Evolutionary conservation across 768 basidiomycete genomes (phyloP).

Genomic region (Pulveroboletus sp.): DNA sequence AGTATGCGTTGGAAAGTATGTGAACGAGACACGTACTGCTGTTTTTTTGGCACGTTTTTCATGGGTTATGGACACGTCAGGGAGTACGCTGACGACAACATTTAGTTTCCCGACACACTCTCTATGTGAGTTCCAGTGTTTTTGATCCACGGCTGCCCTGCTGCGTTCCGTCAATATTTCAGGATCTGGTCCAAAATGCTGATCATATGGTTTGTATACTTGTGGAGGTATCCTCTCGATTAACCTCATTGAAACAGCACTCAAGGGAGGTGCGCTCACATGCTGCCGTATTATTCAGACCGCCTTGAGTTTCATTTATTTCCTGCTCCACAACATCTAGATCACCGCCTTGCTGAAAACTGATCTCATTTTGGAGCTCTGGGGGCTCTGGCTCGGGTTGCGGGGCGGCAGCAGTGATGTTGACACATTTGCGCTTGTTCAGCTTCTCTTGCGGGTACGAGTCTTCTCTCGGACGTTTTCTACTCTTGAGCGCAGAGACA

Average conservation of each 20-base stretch:
- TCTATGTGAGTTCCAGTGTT: constrained; percentile 51
- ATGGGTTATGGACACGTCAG: constrained; percentile 36
- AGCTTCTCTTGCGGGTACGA: constrained; percentile 48
- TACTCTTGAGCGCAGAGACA: constrained; percentile 73
- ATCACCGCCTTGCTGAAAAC: constrained; percentile 18
- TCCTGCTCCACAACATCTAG: constrained; percentile 27
- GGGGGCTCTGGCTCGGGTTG: constrained; percentile 8
- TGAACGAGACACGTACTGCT: constrained; percentile 14
- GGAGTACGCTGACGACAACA: constrained; percentile 42
- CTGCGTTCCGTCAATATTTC: constrained; percentile 44
- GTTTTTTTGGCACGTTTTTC: constrained; percentile 22
- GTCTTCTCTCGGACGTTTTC: constrained; percentile 51
- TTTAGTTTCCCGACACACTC: constrained; percentile 50
- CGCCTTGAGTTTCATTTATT: constrained; percentile 22
- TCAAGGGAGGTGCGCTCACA: constrained; percentile 5
- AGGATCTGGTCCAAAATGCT: constrained; percentile 67
- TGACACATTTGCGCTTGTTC: constrained; percentile 55
- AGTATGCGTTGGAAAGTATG: neutral
- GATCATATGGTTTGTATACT: constrained; percentile 53
- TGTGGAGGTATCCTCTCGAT: constrained; percentile 3
- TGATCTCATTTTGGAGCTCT: constrained; percentile 1
- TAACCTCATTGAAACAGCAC: neutral
- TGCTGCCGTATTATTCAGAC: constrained; percentile 25
- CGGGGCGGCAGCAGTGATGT: constrained; percentile 27
- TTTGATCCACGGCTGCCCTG: constrained; percentile 48